Evolutionary conservation across 73 alveolate genomes (phyloP).

Genomic region (Uronychia binucleata): DNA sequence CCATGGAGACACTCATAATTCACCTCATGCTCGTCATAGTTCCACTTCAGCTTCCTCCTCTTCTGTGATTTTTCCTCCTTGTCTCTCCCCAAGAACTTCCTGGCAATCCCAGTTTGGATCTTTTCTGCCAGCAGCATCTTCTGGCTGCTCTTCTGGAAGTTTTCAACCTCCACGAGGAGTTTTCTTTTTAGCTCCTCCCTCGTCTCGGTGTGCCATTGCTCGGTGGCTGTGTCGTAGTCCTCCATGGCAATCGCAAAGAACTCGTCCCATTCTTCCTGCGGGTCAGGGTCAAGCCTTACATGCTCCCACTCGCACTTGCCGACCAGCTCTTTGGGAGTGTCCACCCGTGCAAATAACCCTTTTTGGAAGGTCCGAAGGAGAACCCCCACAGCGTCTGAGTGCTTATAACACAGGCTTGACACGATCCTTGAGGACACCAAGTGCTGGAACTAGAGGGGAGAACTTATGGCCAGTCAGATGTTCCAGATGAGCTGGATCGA

Average conservation of each 20-base stretch:
- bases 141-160: not conserved
- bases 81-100: conserved; percentile 7
- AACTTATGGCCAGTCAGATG: not conserved
- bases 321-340: conserved; percentile 30
- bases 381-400: conserved; percentile 20
- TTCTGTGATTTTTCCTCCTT: conserved; percentile 13
- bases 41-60: conserved; percentile 34
- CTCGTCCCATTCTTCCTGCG: conserved; percentile 44
- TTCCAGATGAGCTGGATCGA: conserved; percentile 32
- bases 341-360: conserved; percentile 34
- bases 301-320: conserved; percentile 27
- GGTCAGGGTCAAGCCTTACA: not conserved
- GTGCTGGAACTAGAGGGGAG: not conserved
- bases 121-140: not conserved
- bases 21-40: conserved; percentile 33
- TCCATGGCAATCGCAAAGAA: conserved; percentile 22
- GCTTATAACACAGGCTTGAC: not conserved
- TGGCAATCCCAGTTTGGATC: conserved; percentile 6
- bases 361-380: conserved; percentile 45
- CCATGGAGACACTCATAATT: conserved; percentile 1
- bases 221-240: conserved; percentile 47
- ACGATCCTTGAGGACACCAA: not conserved
- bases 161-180: conserved; percentile 16
- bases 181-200: conserved; percentile 29
- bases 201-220: conserved; percentile 56